These are phyloP conservation scores for Bothriochloa decipiens DNA, from an alignment of 176 grass and related monocot species.

Conservation along the genomic window DNA sequence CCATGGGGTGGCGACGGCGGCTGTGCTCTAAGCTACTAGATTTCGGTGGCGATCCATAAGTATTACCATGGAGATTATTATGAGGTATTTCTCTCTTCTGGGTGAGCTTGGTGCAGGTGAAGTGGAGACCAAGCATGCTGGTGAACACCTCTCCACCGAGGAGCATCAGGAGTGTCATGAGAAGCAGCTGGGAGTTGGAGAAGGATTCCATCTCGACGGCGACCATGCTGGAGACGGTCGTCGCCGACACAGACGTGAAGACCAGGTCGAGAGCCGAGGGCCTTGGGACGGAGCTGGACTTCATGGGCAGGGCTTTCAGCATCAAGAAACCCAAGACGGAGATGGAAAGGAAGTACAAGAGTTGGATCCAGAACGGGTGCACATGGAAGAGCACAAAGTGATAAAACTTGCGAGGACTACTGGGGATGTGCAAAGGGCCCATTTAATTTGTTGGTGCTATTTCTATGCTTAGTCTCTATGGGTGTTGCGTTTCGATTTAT, in stretches of 20 bases:
- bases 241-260: constrained; percentile 67
- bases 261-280: constrained; percentile 54
- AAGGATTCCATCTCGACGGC: constrained; percentile 67
- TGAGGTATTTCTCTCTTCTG: not conserved
- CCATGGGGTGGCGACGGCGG: not conserved
- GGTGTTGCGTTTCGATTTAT: not conserved
- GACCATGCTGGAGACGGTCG: constrained; percentile 68
- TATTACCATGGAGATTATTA: not conserved
- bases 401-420: constrained; percentile 13
- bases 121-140: constrained; percentile 60
- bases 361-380: constrained; percentile 66
- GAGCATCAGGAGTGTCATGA: constrained; percentile 71
- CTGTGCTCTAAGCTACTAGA: constrained; percentile 35
- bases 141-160: constrained; percentile 74
- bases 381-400: constrained; percentile 45
- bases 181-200: constrained; percentile 72
- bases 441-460: not conserved
- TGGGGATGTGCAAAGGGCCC: not conserved
- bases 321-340: constrained; percentile 55
- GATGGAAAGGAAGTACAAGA: constrained; percentile 61
- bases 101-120: constrained; percentile 36
- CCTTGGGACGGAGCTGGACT: not conserved
- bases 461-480: not conserved
- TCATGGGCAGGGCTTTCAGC: constrained; percentile 56
- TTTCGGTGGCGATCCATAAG: not conserved